Base-by-base conservation (phyloP, 192 early-diverging fungal genomes). In the Linnemannia elongata region DNA sequence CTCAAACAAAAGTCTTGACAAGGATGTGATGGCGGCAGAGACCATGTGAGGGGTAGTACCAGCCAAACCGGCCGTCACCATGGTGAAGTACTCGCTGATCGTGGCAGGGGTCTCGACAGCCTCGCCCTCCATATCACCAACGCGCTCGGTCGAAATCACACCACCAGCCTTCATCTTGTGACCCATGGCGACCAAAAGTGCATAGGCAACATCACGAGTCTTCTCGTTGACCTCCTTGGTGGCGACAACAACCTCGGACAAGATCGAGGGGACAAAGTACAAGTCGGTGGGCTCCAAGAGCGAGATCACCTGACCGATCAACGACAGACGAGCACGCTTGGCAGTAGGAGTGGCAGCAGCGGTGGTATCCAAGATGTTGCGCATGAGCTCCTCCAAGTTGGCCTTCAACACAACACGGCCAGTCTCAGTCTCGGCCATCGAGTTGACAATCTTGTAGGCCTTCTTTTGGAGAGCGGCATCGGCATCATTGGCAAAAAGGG, bases 171-270 rank as follows among this genome's bases (percentile, higher is more conserved):
- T 91, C 98, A 99, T 99, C 79, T 95, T 96, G 72, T 91, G 89
- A 24, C 96, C 98, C 97, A 99, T 97, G 9, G 92, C 91, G 0
- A 99, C 94, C 71, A 98, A 87, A 35, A 96, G 93, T 18, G 97
- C 96, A 85, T 96, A 99, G 2, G 97, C 96, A 35, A 94, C 89
- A 42, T 88, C 88, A 39, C 98, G 94, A 8, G 96, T 93, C 81
- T 96, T 96, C 90, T 99, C 97, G 71, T 95, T 97, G 8, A 93
- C 93, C 82, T 99, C 98, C 90, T 99, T 99, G 60, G 97, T 97
- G 39, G 93, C 92, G 24, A 99, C 87, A 72, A 99, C 98, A 63
- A 94, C 96, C 88, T 99, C 98, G 3, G 97, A 96, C 33, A 99
- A 85, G 49, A 96, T 91, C 17, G 93, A 91, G 10, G 98, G 97